Conservation (phyloP, 495 filamentous ascomycete genomes). For the Evernia prunastri region DNA sequence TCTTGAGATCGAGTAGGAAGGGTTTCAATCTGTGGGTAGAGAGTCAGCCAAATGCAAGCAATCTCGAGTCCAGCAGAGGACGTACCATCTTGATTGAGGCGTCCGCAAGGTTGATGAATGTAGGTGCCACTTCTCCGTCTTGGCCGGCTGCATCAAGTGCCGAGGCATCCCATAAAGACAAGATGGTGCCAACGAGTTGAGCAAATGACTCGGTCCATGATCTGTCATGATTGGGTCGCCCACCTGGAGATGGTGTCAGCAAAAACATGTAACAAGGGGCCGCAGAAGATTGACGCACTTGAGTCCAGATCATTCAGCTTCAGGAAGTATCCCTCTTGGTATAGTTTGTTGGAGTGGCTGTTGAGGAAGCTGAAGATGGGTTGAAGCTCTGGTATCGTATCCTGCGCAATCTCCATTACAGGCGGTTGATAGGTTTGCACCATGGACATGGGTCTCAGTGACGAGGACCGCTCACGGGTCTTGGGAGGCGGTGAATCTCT, state of each 20-base stretch:
- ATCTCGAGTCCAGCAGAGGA: not conserved
- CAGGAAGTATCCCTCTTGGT: slow-evolving; percentile 95
- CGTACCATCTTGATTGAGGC: slow-evolving; percentile 92
- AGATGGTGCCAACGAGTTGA: slow-evolving; percentile 86
- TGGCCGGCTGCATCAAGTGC: slow-evolving; percentile 83
- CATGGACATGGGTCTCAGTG: slow-evolving; percentile 53
- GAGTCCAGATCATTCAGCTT: slow-evolving; percentile 91
- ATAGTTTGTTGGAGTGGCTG: slow-evolving; percentile 91
- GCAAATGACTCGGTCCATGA: slow-evolving; percentile 97
- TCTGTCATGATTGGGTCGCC: slow-evolving; percentile 75
- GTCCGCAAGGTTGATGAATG: slow-evolving; percentile 95
- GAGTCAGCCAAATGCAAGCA: slow-evolving; percentile 13
- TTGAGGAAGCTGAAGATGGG: slow-evolving; percentile 93
- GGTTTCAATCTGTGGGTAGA: slow-evolving; percentile 66
- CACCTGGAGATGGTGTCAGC: slow-evolving; percentile 50
- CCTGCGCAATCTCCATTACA: slow-evolving; percentile 71
- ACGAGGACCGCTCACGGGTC: slow-evolving; percentile 37
- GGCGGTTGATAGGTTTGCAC: slow-evolving; percentile 81
- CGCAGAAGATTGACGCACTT: slow-evolving; percentile 50
- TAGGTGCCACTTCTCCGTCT: slow-evolving; percentile 80
- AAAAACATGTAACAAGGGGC: slow-evolving; percentile 12
- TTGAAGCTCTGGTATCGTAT: slow-evolving; percentile 86
- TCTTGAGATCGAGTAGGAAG: slow-evolving; percentile 71
- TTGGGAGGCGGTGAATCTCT: slow-evolving; percentile 33
- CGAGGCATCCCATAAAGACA: slow-evolving; percentile 93